These are phyloP conservation scores for Paraconiothyrium brasiliense DNA, from an alignment of 2,329 filamentous ascomycete species.

Conservation along the genomic window DNA sequence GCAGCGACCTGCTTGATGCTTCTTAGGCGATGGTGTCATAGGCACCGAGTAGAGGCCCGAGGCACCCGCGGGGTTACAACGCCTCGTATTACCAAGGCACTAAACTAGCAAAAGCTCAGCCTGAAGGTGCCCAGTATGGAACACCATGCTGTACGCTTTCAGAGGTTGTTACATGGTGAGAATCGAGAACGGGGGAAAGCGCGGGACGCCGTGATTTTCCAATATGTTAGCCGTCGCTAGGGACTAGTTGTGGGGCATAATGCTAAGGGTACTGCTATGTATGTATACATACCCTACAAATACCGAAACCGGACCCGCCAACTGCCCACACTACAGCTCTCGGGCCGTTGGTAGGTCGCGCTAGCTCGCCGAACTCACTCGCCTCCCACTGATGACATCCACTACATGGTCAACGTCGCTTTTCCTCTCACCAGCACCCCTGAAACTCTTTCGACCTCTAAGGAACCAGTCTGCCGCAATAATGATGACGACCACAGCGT, in stretches of 20 bases:
- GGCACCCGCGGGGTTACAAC: background rate
- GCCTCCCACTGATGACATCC: conserved; percentile 20
- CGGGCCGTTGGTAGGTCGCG: background rate
- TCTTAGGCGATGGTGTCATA: conserved; percentile 14
- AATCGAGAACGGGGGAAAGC: background rate
- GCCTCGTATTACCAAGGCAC: background rate
- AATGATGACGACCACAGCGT: conserved; percentile 38
- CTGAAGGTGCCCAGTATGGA: background rate
- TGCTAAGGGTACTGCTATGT: background rate
- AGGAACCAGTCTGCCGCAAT: conserved; percentile 42
- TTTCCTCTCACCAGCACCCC: conserved; percentile 40
- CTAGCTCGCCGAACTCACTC: conserved; percentile 8
- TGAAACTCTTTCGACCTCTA: conserved; percentile 42
- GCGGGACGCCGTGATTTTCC: background rate
- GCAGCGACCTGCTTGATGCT: conserved; percentile 12
- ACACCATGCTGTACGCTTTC: background rate
- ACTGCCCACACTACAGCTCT: background rate
- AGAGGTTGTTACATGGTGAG: background rate
- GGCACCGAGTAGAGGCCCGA: background rate
- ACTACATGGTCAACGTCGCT: conserved; percentile 32
- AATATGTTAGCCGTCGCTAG: background rate
- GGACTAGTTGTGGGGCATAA: background rate
- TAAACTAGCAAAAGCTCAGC: background rate
- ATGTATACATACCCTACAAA: background rate
- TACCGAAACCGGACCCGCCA: background rate